These are phyloP conservation scores for Sonneratia caseolaris DNA, from an alignment of 345 rosid genomes.

Conservation along the genomic window DNA sequence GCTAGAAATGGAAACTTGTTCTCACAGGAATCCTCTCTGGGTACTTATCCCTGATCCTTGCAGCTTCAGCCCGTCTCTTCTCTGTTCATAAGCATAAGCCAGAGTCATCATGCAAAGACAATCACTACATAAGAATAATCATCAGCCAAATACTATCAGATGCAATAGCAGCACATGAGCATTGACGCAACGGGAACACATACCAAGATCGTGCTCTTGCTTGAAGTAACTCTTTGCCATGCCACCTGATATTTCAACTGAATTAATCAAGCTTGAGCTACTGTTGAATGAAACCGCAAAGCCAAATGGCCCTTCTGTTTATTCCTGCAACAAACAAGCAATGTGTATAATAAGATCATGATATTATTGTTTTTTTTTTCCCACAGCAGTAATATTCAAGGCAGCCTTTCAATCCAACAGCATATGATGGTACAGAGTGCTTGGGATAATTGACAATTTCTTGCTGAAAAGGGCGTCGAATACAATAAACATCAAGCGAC, in stretches of 20 bases:
- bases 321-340: neutral
- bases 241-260: slow-evolving; percentile 18
- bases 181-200: neutral
- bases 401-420: neutral
- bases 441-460: neutral
- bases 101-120: neutral
- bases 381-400: neutral
- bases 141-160: neutral
- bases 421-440: neutral
- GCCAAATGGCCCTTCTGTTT: neutral
- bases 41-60: slow-evolving; percentile 90
- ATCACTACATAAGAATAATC: neutral
- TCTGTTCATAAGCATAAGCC: slow-evolving; percentile 28
- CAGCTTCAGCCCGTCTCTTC: slow-evolving; percentile 91
- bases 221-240: slow-evolving; percentile 87
- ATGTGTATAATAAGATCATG: neutral
- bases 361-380: no score
- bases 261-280: slow-evolving; percentile 7
- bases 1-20: neutral
- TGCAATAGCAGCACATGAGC: neutral
- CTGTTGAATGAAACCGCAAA: neutral
- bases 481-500: neutral
- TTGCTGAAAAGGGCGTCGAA: neutral
- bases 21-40: slow-evolving; percentile 94
- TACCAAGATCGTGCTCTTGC: slow-evolving; percentile 92